Evolutionary conservation across 768 basidiomycete genomes (phyloP), one percentile per base, ranked within the genome.

Genomic region (Xanthoconium purpureum): DNA sequence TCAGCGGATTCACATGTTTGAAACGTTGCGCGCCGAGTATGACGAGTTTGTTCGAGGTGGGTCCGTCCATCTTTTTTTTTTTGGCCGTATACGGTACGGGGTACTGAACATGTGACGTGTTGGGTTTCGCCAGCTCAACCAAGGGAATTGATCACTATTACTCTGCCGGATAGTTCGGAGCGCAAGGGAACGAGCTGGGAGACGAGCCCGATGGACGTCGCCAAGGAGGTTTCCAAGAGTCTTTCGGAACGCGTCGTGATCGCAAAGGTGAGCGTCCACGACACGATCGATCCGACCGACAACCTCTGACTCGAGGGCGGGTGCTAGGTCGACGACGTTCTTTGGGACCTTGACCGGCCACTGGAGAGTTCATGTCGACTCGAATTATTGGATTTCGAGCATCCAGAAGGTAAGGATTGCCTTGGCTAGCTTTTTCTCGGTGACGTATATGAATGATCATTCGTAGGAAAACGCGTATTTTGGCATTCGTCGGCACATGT

Each of bases 401-500:
- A 94, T 65, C 84, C 88, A 3, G 93, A 95, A 77, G 94, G 92
- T 61, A 3, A 32, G 39, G 14, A 3, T 28, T 17, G 8, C 6
- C 17, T 28, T 24, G 6, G 3, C 42, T 18, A 8, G 11, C 8
- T 2, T 20, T 15, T 11, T 29, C 13, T 8, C 9, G 4, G 17
- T n/a, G 33, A 24, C 24, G 24, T 24, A 14, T 29, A 30, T 20
- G 12, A 10, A 36, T 24, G 36, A 30, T 10, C 3, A 1, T 12
- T 28, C 17, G 30, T 51, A 87, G 94, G 96, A 57, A 94, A 98
- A 74, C 89, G 88, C 65, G 97, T 99, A 9, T 99, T 98, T 79
- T 99, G 97, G 97, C 97, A 98, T 72, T 98, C 97, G 17, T 98
- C 95, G 28, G 97, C 97, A 0, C 97, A 98, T 74, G 94, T 98